Conservation (phyloP, 345 rosid species). For the Populus davidiana region DNA sequence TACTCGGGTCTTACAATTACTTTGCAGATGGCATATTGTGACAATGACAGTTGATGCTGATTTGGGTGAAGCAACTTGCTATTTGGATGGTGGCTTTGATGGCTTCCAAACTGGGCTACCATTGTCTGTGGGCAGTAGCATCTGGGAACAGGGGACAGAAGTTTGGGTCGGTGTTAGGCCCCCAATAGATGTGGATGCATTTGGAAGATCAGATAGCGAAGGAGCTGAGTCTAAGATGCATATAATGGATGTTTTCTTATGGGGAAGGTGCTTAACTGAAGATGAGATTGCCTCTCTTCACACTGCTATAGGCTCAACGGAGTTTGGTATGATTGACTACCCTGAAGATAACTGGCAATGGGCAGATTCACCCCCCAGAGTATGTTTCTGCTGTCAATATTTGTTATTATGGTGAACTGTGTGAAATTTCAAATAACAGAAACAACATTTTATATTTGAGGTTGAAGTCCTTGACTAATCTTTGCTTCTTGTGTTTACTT, state of each 20-base stretch:
- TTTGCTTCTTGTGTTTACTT: conserved; percentile 20
- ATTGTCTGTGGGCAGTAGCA: conserved; percentile 52
- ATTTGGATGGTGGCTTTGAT: conserved; percentile 96
- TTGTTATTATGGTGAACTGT: background rate
- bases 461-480: conserved; percentile 21
- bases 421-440: conserved; percentile 10
- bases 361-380: conserved; percentile 95
- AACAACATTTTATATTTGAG: background rate
- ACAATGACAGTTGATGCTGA: conserved; percentile 95
- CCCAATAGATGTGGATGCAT: conserved; percentile 87
- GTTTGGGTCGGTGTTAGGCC: conserved; percentile 94
- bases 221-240: conserved; percentile 99
- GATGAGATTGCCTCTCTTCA: conserved; percentile 86
- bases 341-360: conserved; percentile 96
- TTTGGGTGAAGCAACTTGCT: conserved; percentile 94
- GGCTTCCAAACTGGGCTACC: conserved; percentile 79
- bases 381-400: conserved; percentile 32
- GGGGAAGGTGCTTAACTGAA: conserved; percentile 97
- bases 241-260: conserved; percentile 96
- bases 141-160: conserved; percentile 91
- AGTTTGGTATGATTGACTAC: conserved; percentile 70
- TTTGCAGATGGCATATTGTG: conserved; percentile 94
- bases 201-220: conserved; percentile 99
- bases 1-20: background rate
- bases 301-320: conserved; percentile 68